Percentiles rank a stretch among this genome's conserved stretches.
Evolutionary conservation across 1,139 yeast species (phyloP).

Genomic region (Saccharomyces hybrid): DNA sequence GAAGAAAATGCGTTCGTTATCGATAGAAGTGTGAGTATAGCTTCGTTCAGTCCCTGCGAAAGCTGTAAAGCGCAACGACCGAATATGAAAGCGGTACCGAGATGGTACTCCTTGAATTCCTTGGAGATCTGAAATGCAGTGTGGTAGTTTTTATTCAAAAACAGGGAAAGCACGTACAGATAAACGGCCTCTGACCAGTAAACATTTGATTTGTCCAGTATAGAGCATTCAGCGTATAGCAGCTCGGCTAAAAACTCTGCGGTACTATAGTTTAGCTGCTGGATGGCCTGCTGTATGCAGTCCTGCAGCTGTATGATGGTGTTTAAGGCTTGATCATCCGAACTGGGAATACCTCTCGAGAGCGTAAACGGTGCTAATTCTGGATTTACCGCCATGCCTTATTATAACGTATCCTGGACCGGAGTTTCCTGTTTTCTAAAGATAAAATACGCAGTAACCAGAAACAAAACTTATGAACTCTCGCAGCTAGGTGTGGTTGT

Average conservation of each 20-base stretch:
- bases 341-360: not conserved
- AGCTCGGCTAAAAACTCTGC: conserved; percentile 30
- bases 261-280: conserved; percentile 27
- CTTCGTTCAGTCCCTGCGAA: conserved; percentile 18
- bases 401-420: not conserved
- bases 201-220: conserved; percentile 14
- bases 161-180: conserved; percentile 24
- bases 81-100: conserved; percentile 26
- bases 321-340: not conserved
- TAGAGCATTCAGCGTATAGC: conserved; percentile 22
- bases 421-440: not conserved
- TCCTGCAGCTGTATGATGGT: conserved; percentile 8
- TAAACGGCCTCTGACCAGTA: conserved; percentile 22
- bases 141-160: conserved; percentile 19
- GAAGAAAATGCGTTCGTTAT: conserved; percentile 5
- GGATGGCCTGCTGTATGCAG: conserved; percentile 14
- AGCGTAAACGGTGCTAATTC: not conserved
- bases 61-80: conserved; percentile 25
- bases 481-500: not conserved
- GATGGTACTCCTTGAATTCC: conserved; percentile 16
- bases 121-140: conserved; percentile 21
- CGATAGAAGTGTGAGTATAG: conserved; percentile 7
- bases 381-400: conserved; percentile 1
- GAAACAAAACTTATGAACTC: not conserved
- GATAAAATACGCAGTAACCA: not conserved